Percentiles rank a stretch among this genome's conserved stretches.
These are phyloP conservation scores for Halophytophthora polymorphica DNA, from an alignment of 352 stramenopile species.

Conservation along the genomic window DNA sequence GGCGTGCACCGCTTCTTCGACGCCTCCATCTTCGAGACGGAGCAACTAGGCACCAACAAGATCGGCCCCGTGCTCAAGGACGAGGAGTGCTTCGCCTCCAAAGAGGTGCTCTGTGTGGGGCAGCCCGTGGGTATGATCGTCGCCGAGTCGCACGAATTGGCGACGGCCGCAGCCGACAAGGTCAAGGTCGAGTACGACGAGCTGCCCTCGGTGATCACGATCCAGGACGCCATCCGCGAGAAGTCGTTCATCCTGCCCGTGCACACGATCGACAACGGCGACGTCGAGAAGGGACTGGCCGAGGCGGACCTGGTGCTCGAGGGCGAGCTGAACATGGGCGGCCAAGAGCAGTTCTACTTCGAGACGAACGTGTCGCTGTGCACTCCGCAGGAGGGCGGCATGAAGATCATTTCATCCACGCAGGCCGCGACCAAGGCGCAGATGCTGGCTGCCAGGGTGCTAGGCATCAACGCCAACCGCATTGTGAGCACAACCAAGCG, in stretches of 20 bases:
- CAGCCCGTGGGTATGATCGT: constrained; percentile 83
- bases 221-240: constrained; percentile 93
- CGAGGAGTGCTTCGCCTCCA: constrained; percentile 84
- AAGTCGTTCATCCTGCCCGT: constrained; percentile 87
- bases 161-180: constrained; percentile 69
- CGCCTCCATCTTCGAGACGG: constrained; percentile 60
- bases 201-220: constrained; percentile 89
- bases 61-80: constrained; percentile 83
- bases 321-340: constrained; percentile 87
- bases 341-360: constrained; percentile 97
- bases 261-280: constrained; percentile 83
- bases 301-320: constrained; percentile 76
- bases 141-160: constrained; percentile 76
- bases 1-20: constrained; percentile 90
- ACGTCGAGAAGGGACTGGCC: constrained; percentile 69
- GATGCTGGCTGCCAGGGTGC: constrained; percentile 83
- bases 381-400: constrained; percentile 80
- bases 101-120: constrained; percentile 69
- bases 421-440: constrained; percentile 94
- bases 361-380: constrained; percentile 88
- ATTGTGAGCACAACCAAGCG: constrained; percentile 93
- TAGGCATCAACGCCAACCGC: constrained; percentile 87
- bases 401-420: constrained; percentile 93
- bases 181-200: constrained; percentile 90
- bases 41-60: constrained; percentile 66